Evolutionary conservation across 2,329 filamentous ascomycete species (phyloP).

Genomic region (Ophiostoma australiae): DNA sequence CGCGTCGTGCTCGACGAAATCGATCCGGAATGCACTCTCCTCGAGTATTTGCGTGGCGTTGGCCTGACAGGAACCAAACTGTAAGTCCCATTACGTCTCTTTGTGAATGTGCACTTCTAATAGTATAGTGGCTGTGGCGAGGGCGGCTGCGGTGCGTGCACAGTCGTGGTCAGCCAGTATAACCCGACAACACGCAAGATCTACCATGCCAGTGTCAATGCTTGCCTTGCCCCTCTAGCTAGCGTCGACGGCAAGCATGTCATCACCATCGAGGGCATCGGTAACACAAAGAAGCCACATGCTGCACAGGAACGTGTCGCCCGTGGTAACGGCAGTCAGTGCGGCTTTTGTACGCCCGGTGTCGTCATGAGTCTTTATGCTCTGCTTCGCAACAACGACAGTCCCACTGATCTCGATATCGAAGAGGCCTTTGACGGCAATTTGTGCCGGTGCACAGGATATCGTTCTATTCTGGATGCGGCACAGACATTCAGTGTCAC

Average conservation of each 20-base stretch:
- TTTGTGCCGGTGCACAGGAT: slow-evolving; percentile 90
- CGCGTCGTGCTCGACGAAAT: slow-evolving; percentile 78
- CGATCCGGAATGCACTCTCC: slow-evolving; percentile 83
- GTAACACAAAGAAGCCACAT: slow-evolving; percentile 79
- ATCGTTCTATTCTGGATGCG: slow-evolving; percentile 87
- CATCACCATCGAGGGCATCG: slow-evolving; percentile 95
- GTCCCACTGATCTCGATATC: slow-evolving; percentile 73
- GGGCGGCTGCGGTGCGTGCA: slow-evolving; percentile 94
- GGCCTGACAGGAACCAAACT: slow-evolving; percentile 94
- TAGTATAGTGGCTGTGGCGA: slow-evolving; percentile 72
- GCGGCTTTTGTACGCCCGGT: slow-evolving; percentile 89
- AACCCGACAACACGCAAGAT: slow-evolving; percentile 90
- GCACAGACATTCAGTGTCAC: slow-evolving; percentile 75
- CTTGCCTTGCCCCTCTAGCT: slow-evolving; percentile 85
- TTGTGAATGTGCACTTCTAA: neutral
- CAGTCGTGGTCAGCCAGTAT: slow-evolving; percentile 86
- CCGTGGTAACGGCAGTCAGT: slow-evolving; percentile 83
- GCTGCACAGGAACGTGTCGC: slow-evolving; percentile 87
- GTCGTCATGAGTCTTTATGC: slow-evolving; percentile 98
- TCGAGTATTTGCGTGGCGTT: slow-evolving; percentile 90
- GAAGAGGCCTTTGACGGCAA: slow-evolving; percentile 98
- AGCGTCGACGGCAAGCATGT: slow-evolving; percentile 97
- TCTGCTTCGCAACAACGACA: slow-evolving; percentile 75
- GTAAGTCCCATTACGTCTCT: slow-evolving; percentile 35
- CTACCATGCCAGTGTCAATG: slow-evolving; percentile 95